phyloP scores from a whole-genome alignment of 257 asterid genomes.

The Lantana camara region DNA sequence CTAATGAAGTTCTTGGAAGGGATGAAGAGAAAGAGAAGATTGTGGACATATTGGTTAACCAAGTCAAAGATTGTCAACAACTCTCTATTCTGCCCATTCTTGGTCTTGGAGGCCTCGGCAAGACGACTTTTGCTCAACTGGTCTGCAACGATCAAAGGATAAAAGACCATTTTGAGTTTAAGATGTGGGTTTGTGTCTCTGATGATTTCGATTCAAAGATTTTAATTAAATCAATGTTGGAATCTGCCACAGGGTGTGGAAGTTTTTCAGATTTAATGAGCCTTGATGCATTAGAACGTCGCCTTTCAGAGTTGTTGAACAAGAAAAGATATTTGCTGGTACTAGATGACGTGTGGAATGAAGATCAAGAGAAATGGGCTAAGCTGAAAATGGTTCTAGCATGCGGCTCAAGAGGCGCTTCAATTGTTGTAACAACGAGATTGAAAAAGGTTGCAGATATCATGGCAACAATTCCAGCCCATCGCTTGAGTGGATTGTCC shows the following conservation, averaged over 20 bases:
- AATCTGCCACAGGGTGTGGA: neutral
- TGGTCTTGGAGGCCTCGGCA: slow-evolving; percentile 37
- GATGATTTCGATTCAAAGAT: slow-evolving; percentile 25
- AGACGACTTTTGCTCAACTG: slow-evolving; percentile 35
- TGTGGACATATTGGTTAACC: slow-evolving; percentile 26
- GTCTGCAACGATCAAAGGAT: slow-evolving; percentile 24
- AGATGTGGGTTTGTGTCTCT: slow-evolving; percentile 33
- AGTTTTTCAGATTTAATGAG: neutral
- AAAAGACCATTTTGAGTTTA: slow-evolving; percentile 19
- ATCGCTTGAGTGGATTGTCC: neutral
- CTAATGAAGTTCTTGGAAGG: slow-evolving; percentile 30
- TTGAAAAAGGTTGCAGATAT: neutral
- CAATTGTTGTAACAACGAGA: slow-evolving; percentile 10
- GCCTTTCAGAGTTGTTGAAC: slow-evolving; percentile 6
- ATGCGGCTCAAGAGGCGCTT: slow-evolving; percentile 16
- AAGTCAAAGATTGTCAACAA: neutral
- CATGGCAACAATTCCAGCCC: slow-evolving; percentile 9
- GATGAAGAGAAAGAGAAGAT: slow-evolving; percentile 28
- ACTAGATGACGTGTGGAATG: slow-evolving; percentile 41
- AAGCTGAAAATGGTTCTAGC: slow-evolving; percentile 14
- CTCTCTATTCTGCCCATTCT: slow-evolving; percentile 29
- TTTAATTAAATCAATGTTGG: slow-evolving; percentile 19
- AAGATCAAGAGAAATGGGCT: slow-evolving; percentile 34
- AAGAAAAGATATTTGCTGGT: slow-evolving; percentile 15
- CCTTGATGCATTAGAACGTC: slow-evolving; percentile 26